phyloP scores from a whole-genome alignment of 2,329 filamentous ascomycete genomes.

The Mycosphaerella sp. region DNA sequence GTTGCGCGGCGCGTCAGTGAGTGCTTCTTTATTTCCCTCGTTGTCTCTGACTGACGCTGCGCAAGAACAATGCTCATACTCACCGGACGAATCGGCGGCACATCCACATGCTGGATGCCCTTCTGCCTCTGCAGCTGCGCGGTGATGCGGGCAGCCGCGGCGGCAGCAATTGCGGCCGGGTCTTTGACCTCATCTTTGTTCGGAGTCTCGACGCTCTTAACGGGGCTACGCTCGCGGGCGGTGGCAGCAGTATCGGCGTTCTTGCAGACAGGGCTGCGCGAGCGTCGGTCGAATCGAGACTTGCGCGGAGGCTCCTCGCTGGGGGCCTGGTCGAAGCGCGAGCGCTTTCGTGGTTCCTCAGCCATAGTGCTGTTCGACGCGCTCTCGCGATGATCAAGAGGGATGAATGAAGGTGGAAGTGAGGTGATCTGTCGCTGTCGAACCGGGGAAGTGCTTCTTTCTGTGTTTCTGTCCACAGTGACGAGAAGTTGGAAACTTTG shows the following conservation, averaged over 20 bases:
- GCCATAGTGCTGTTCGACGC: conserved; percentile 50
- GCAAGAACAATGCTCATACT: conserved; percentile 23
- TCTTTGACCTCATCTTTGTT: conserved; percentile 17
- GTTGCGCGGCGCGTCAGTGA: not conserved
- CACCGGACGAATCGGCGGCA: conserved; percentile 67
- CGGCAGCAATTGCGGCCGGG: conserved; percentile 65
- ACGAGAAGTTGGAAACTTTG: too few species aligned
- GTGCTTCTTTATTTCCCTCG: not conserved
- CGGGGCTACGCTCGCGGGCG: conserved; percentile 72
- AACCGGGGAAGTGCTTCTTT: too few species aligned
- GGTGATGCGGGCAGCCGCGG: conserved; percentile 55
- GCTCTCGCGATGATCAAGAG: not conserved
- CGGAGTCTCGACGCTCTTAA: conserved; percentile 51
- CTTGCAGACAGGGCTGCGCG: conserved; percentile 53
- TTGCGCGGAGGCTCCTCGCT: conserved; percentile 60
- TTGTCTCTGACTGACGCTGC: conserved; percentile 17
- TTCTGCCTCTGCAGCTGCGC: conserved; percentile 57
- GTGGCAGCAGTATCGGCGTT: conserved; percentile 52
- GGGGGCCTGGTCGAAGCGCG: conserved; percentile 85
- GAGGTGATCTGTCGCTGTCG: too few species aligned
- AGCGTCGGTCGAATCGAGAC: conserved; percentile 87
- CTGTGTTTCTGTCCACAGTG: too few species aligned
- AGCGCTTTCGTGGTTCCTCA: conserved; percentile 67
- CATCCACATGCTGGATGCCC: conserved; percentile 83
- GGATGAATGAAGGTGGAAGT: too few species aligned